phyloP scores from a whole-genome alignment of 2,329 filamentous ascomycete species.

The Ascochyta koolunga region DNA sequence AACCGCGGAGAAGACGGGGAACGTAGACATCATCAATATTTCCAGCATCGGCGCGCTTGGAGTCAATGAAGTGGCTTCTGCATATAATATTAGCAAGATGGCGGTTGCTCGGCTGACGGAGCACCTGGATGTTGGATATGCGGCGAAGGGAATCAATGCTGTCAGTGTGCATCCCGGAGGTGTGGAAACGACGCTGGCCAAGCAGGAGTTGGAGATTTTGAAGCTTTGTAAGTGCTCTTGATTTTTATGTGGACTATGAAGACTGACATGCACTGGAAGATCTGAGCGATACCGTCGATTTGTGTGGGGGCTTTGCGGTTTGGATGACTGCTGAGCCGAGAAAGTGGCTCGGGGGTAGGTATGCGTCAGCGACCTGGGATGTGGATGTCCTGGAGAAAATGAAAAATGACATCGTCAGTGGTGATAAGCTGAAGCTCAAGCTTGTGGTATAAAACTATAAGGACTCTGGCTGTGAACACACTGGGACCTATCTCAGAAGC shows the following conservation, averaged over 20 bases:
- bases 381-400: constrained; percentile 26
- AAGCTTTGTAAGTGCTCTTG: not conserved
- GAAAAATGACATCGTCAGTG: constrained; percentile 29
- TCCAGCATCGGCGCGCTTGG: constrained; percentile 52
- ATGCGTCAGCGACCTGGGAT: constrained; percentile 27
- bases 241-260: not conserved
- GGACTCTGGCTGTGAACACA: no score
- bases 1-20: constrained; percentile 20
- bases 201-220: constrained; percentile 2
- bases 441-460: not conserved
- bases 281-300: constrained; percentile 14
- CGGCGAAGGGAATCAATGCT: constrained; percentile 25
- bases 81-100: constrained; percentile 58
- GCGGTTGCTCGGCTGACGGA: constrained; percentile 59
- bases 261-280: not conserved
- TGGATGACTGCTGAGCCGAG: constrained; percentile 30
- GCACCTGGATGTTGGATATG: constrained; percentile 53
- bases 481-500: no score
- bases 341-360: constrained; percentile 30
- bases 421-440: constrained; percentile 4
- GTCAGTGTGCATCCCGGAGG: constrained; percentile 36
- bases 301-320: constrained; percentile 20
- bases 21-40: constrained; percentile 53
- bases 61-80: constrained; percentile 13
- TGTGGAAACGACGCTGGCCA: constrained; percentile 28